These are phyloP conservation scores for Starmera dryadoides DNA, from an alignment of 805 yeast genomes.

Conservation along the genomic window DNA sequence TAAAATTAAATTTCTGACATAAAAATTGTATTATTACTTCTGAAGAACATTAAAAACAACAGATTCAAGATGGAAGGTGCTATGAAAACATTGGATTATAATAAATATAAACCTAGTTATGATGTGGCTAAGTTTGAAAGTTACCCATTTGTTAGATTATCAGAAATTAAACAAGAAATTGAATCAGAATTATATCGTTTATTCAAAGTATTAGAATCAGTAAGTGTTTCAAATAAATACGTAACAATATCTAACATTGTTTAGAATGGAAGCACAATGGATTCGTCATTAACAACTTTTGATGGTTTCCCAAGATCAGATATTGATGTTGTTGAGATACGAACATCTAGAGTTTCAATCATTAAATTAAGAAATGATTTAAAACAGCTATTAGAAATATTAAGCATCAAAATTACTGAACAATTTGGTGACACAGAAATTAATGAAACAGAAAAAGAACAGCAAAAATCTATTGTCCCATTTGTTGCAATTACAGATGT, in stretches of 20 bases:
- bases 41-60: background rate
- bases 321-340: constrained; percentile 66
- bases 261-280: constrained; percentile 49
- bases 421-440: constrained; percentile 26
- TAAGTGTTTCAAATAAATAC: constrained; percentile 5
- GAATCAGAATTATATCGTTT: background rate
- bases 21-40: too few relatives aligned
- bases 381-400: constrained; percentile 34
- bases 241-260: constrained; percentile 22
- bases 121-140: background rate
- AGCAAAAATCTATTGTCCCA: constrained; percentile 25
- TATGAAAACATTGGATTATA: background rate
- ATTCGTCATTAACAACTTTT: constrained; percentile 49
- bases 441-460: background rate
- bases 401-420: constrained; percentile 39
- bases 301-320: constrained; percentile 89
- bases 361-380: constrained; percentile 69
- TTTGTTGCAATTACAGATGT: constrained; percentile 52
- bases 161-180: background rate
- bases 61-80: background rate
- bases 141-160: background rate
- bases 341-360: constrained; percentile 56
- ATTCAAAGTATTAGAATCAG: background rate
- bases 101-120: background rate
- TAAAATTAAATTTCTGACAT: too few relatives aligned